Percentiles rank a stretch among this genome's conserved stretches.
Conservation (phyloP, 371 early-diverging fungal species). For the Fennellomyces sp. region DNA sequence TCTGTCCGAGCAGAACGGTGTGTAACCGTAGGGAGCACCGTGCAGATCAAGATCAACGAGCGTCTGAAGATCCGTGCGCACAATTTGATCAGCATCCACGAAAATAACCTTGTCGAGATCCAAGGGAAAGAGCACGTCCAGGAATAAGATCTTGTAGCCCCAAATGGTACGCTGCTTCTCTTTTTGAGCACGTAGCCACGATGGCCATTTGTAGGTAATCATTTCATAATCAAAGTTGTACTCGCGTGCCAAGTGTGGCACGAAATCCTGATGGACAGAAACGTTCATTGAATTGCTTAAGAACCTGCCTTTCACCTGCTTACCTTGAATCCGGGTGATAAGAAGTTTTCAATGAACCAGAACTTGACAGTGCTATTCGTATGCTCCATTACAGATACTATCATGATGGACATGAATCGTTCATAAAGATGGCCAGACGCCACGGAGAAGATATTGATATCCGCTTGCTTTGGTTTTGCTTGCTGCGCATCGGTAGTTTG, state of each 20-base stretch:
- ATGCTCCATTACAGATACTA: constrained; percentile 86
- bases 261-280: constrained; percentile 57
- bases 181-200: constrained; percentile 88
- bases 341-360: constrained; percentile 97
- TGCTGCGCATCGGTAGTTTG: constrained; percentile 35
- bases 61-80: constrained; percentile 91
- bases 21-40: constrained; percentile 94
- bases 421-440: constrained; percentile 97
- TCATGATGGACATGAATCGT: constrained; percentile 96
- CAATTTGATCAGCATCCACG: constrained; percentile 98
- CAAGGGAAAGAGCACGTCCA: constrained; percentile 96
- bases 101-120: constrained; percentile 94
- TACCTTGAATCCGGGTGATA: constrained; percentile 92
- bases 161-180: constrained; percentile 97
- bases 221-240: constrained; percentile 91
- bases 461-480: constrained; percentile 42
- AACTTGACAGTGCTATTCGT: constrained; percentile 91
- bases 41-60: constrained; percentile 89
- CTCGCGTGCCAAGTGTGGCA: constrained; percentile 85
- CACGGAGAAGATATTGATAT: constrained; percentile 95
- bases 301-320: neutral
- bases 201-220: constrained; percentile 97
- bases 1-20: constrained; percentile 92
- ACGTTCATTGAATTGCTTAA: neutral
- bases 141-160: constrained; percentile 97